Evolutionary conservation across 768 basidiomycete genomes (phyloP).

Genomic region (Podaxis sp.): DNA sequence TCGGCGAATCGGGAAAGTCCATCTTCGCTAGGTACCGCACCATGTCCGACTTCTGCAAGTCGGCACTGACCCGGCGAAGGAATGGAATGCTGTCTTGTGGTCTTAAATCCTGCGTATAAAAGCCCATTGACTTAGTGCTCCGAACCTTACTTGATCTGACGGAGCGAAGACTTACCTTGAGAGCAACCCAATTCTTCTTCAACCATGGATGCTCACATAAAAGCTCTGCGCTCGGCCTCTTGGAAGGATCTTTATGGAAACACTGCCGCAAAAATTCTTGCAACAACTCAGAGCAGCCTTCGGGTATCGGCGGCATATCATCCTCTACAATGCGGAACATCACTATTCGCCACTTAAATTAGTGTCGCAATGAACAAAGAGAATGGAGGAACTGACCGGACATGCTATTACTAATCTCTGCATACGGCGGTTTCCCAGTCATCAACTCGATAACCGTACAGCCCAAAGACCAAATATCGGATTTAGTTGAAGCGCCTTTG

Average conservation of each 20-base stretch:
- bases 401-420: constrained; percentile 86
- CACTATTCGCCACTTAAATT: constrained; percentile 39
- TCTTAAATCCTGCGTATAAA: constrained; percentile 57
- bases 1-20: constrained; percentile 39
- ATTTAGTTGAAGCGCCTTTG: constrained; percentile 88
- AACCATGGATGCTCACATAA: constrained; percentile 94
- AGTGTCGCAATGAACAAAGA: constrained; percentile 1
- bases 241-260: constrained; percentile 82
- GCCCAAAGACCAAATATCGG: constrained; percentile 94
- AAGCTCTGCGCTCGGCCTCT: constrained; percentile 78
- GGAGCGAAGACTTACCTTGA: constrained; percentile 52
- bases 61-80: constrained; percentile 85
- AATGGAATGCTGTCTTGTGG: constrained; percentile 96
- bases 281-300: constrained; percentile 70
- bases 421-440: constrained; percentile 89
- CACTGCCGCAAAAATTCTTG: constrained; percentile 81
- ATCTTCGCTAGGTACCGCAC: constrained; percentile 48
- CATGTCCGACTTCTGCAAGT: constrained; percentile 70
- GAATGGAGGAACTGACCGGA: constrained; percentile 51
- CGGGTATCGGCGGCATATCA: constrained; percentile 81
- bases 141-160: neutral
- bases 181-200: constrained; percentile 70
- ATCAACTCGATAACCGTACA: constrained; percentile 94
- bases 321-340: constrained; percentile 99
- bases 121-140: constrained; percentile 3